A percentile compares a stretch with the other conserved stretches of the same genome.
These are phyloP conservation scores for Buddleja alternifolia DNA, from an alignment of 257 asterid genomes.

Conservation along the genomic window DNA sequence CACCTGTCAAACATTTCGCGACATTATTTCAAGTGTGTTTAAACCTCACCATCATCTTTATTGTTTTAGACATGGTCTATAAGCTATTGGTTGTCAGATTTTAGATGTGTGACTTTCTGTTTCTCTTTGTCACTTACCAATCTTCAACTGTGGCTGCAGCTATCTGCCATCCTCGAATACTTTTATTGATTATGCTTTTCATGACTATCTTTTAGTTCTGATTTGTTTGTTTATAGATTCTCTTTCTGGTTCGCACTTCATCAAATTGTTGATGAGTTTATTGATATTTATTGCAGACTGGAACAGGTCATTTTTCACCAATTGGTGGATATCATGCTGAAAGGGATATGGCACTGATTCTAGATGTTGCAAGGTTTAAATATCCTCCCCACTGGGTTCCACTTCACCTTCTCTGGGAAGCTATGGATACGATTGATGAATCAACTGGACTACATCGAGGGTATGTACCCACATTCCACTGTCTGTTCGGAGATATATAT, in stretches of 20 bases:
- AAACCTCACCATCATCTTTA: not conserved
- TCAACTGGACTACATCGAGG: conserved; percentile 90
- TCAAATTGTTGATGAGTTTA: conserved; percentile 31
- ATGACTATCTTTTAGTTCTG: not conserved
- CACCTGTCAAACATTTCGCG: not conserved
- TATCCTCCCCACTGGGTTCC: conserved; percentile 99
- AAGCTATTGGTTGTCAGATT: not conserved
- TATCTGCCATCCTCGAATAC: not conserved
- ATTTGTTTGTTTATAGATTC: conserved; percentile 21
- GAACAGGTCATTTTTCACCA: conserved; percentile 98
- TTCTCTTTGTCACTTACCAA: not conserved
- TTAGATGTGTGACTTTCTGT: not conserved
- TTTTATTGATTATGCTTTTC: not conserved
- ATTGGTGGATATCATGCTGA: conserved; percentile 98
- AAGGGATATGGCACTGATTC: conserved; percentile 95
- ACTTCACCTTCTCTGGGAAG: conserved; percentile 93
- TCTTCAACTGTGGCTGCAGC: not conserved
- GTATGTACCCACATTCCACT: conserved; percentile 44
- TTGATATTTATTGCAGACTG: conserved; percentile 67
- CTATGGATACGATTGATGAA: conserved; percentile 92
- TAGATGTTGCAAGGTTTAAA: conserved; percentile 98
- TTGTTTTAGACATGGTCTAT: not conserved
- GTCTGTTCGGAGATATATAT: conserved; percentile 1
- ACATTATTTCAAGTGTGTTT: not conserved
- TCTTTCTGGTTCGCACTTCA: conserved; percentile 10